Evolutionary conservation across 176 grass and related monocot genomes (phyloP).

Genomic region (Oryza brachyantha): DNA sequence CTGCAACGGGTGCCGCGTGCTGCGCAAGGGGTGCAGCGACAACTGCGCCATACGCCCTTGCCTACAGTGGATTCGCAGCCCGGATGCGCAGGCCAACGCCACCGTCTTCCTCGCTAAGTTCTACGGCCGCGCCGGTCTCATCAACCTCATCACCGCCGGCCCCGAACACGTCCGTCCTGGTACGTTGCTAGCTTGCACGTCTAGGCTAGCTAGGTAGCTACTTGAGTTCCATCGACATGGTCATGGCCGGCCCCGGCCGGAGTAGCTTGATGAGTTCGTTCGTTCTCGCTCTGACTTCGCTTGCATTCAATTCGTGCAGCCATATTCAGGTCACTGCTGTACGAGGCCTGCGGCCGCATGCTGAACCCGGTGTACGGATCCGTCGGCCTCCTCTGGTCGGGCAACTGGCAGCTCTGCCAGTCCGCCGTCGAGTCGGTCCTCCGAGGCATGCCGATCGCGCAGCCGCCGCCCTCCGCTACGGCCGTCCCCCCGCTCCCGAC

Average conservation of each 20-base stretch:
- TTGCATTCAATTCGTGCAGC: slow-evolving; percentile 21
- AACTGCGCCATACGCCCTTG: slow-evolving; percentile 51
- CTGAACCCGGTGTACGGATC: slow-evolving; percentile 64
- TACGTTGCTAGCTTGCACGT: neutral
- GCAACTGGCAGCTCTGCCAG: slow-evolving; percentile 58
- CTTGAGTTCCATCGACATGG: no score
- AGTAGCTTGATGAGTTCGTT: neutral
- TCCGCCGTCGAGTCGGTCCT: slow-evolving; percentile 54
- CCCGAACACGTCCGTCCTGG: slow-evolving; percentile 39
- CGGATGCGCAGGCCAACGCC: slow-evolving; percentile 56
- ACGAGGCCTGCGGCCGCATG: slow-evolving; percentile 63
- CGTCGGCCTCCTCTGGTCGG: slow-evolving; percentile 52
- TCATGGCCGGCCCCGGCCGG: neutral
- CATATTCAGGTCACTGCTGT: slow-evolving; percentile 59
- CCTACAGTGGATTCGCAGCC: slow-evolving; percentile 53
- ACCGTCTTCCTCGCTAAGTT: slow-evolving; percentile 74
- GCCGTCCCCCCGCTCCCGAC: slow-evolving; percentile 13
- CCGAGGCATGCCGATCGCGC: slow-evolving; percentile 35
- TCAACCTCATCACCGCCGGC: slow-evolving; percentile 59
- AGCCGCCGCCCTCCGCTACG: slow-evolving; percentile 25
- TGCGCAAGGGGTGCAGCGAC: slow-evolving; percentile 55
- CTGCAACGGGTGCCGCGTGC: slow-evolving; percentile 65
- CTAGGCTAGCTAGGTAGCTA: neutral
- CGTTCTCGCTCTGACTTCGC: no score
- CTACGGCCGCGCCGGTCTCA: slow-evolving; percentile 58